These are phyloP conservation scores for Porogramme epimiltina DNA, from an alignment of 1,284 basidiomycete species.

Conservation along the genomic window DNA sequence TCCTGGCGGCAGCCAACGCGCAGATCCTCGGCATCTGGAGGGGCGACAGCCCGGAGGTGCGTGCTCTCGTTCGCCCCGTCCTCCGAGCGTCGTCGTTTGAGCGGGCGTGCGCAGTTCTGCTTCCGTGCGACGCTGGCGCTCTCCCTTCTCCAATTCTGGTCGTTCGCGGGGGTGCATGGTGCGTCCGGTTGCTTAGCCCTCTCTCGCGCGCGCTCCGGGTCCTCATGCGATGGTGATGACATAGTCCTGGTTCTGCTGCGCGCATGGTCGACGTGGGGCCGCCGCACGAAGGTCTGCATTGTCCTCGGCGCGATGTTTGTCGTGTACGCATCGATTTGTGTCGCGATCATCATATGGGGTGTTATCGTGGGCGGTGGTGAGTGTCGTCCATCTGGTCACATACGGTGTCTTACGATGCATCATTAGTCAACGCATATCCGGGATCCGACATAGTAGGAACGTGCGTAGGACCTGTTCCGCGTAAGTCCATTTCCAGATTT, in stretches of 20 bases:
- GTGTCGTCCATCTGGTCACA: background rate
- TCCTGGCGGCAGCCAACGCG: slow-evolving; percentile 6
- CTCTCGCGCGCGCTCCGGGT: background rate
- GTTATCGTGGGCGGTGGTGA: slow-evolving; percentile 11
- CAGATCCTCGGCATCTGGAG: slow-evolving; percentile 17
- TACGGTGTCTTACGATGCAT: background rate
- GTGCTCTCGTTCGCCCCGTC: background rate
- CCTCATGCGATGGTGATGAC: background rate
- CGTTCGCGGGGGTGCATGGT: slow-evolving; percentile 20
- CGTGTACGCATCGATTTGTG: slow-evolving; percentile 10
- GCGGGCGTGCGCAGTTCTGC: slow-evolving; percentile 14
- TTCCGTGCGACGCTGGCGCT: slow-evolving; percentile 6
- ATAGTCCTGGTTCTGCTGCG: slow-evolving; percentile 21
- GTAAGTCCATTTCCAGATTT: slow-evolving; percentile 1
- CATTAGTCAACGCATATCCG: slow-evolving; percentile 11
- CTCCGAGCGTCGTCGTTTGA: background rate
- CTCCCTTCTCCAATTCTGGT: slow-evolving; percentile 14
- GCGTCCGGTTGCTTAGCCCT: background rate
- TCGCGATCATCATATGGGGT: slow-evolving; percentile 11
- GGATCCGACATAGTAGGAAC: slow-evolving; percentile 5
- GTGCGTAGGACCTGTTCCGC: slow-evolving; percentile 12
- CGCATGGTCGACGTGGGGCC: slow-evolving; percentile 22
- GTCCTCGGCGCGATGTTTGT: slow-evolving; percentile 12
- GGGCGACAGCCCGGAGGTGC: slow-evolving; percentile 1
- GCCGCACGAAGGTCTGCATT: slow-evolving; percentile 11